Evolutionary conservation across 2,329 filamentous ascomycete species (phyloP).

Genomic region (Pseudocercospora eumusae): DNA sequence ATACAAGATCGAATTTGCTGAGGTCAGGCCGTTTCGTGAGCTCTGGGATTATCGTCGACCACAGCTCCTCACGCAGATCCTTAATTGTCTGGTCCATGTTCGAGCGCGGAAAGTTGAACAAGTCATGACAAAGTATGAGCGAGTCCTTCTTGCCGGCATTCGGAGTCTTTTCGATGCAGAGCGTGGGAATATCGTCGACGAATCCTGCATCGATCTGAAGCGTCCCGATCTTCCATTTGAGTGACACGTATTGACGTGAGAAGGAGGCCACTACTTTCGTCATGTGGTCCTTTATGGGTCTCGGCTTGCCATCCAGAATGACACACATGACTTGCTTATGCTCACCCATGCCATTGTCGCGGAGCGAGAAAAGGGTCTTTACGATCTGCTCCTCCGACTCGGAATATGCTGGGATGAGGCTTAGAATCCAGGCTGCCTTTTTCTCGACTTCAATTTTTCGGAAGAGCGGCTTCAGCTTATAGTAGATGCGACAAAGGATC

Average conservation of each 20-base stretch:
- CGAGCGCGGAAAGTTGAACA: constrained; percentile 30
- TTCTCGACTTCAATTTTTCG: constrained; percentile 15
- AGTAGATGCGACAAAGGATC: constrained; percentile 15
- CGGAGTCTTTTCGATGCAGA: constrained; percentile 30
- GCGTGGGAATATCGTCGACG: constrained; percentile 31
- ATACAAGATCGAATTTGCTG: constrained; percentile 30
- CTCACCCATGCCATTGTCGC: constrained; percentile 30
- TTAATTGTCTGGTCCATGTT: constrained; percentile 25
- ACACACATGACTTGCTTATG: constrained; percentile 33
- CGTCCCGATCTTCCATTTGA: constrained; percentile 27
- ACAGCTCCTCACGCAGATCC: constrained; percentile 27
- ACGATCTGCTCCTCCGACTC: constrained; percentile 33
- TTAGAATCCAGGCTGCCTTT: constrained; percentile 29
- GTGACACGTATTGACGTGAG: constrained; percentile 27
- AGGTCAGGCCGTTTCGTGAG: constrained; percentile 25
- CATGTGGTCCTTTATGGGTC: constrained; percentile 30
- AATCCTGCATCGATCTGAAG: constrained; percentile 31
- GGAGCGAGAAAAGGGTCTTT: constrained; percentile 30
- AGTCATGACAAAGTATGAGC: constrained; percentile 30
- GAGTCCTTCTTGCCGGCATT: constrained; percentile 34
- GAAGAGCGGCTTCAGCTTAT: constrained; percentile 20
- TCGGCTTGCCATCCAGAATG: constrained; percentile 28
- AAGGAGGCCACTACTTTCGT: constrained; percentile 26
- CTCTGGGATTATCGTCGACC: constrained; percentile 26
- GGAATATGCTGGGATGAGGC: constrained; percentile 31